These are phyloP conservation scores for Colletotrichum limetticola DNA, from an alignment of 2,329 filamentous ascomycete genomes.

Conservation along the genomic window DNA sequence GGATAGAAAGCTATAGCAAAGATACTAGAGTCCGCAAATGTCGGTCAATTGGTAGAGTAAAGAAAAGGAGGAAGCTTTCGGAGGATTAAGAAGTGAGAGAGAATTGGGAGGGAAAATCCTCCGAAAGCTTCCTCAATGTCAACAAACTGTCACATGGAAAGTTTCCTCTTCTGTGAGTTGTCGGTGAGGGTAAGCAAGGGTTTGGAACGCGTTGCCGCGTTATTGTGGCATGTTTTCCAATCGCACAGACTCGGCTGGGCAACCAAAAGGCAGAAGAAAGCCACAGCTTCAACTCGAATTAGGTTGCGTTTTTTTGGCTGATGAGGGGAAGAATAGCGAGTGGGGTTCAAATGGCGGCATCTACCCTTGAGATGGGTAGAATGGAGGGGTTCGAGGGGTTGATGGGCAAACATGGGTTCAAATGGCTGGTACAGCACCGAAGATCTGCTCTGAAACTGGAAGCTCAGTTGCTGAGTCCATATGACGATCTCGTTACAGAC, in stretches of 20 bases:
- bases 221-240: constrained; percentile 26
- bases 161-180: constrained; percentile 23
- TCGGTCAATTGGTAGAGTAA: background rate
- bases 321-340: constrained; percentile 4
- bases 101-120: background rate
- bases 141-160: constrained; percentile 18
- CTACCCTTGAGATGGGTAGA: background rate
- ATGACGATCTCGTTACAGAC: background rate
- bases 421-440: constrained; percentile 15
- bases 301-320: constrained; percentile 5
- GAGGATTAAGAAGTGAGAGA: background rate
- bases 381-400: constrained; percentile 21
- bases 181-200: constrained; percentile 31
- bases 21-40: background rate
- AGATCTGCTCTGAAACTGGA: constrained; percentile 12
- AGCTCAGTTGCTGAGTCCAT: constrained; percentile 1
- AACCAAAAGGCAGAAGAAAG: constrained; percentile 3
- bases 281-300: constrained; percentile 28
- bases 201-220: constrained; percentile 24
- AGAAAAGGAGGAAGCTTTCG: no score
- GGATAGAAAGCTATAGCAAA: background rate
- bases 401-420: background rate
- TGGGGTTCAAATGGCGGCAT: constrained; percentile 18
- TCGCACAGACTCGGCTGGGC: constrained; percentile 27
- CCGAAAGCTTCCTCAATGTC: background rate